A percentile compares a stretch with the other conserved stretches of the same genome.
Conservation (phyloP, 2,329 filamentous ascomycete species). For the Colletotrichum sp. region DNA sequence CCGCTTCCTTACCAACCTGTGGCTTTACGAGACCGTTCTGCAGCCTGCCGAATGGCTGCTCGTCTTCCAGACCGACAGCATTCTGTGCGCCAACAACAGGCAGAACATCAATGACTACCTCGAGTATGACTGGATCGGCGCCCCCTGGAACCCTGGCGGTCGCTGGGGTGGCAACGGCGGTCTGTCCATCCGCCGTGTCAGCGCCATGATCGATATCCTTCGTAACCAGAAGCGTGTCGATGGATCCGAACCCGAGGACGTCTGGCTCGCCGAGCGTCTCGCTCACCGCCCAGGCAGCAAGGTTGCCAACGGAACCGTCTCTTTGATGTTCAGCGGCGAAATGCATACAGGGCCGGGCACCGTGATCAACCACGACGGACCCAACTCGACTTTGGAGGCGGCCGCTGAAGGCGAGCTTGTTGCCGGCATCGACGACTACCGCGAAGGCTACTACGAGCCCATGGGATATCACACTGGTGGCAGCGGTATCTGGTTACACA, state of each 20-base stretch:
- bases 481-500: slow-evolving; percentile 49
- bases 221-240: slow-evolving; percentile 48
- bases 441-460: slow-evolving; percentile 58
- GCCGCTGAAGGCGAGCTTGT: slow-evolving; percentile 36
- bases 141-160: slow-evolving; percentile 49
- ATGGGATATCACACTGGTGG: slow-evolving; percentile 64
- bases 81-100: slow-evolving; percentile 58
- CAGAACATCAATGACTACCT: slow-evolving; percentile 54
- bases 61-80: slow-evolving; percentile 60
- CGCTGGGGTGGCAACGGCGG: slow-evolving; percentile 57
- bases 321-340: slow-evolving; percentile 56
- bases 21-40: slow-evolving; percentile 56
- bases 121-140: slow-evolving; percentile 59
- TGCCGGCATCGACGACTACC: slow-evolving; percentile 53
- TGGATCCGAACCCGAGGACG: slow-evolving; percentile 56
- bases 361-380: slow-evolving; percentile 24
- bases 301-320: slow-evolving; percentile 56
- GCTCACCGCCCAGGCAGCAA: slow-evolving; percentile 51
- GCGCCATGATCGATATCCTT: slow-evolving; percentile 57
- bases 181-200: slow-evolving; percentile 56
- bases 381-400: slow-evolving; percentile 29
- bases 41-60: slow-evolving; percentile 58
- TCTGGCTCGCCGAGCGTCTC: slow-evolving; percentile 59
- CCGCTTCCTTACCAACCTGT: slow-evolving; percentile 55
- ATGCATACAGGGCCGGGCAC: slow-evolving; percentile 39